Base-by-base conservation (phyloP, 805 yeast species). In the Saturnispora ahearnii region DNA sequence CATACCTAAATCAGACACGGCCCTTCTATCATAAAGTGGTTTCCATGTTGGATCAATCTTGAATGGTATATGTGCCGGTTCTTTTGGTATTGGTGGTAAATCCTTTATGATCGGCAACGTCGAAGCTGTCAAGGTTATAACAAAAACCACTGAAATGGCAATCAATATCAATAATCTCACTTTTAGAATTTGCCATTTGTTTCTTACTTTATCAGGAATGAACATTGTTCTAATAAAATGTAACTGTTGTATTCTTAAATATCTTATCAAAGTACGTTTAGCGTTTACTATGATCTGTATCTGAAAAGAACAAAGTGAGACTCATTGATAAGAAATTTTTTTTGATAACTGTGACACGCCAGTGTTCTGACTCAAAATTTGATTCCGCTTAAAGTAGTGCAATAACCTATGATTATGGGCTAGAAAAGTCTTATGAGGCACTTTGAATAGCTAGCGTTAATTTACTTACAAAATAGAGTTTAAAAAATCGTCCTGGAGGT, bases 1-100 rank as follows among this genome's bases (percentile, higher is more conserved):
- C 61, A 85, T 86, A 7, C 82, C 88, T 15, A 71, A 56, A 7
- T 46, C 26, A 0, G 79, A 82, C 1, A 52, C 48, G 10, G 69
- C 70, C 3, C 73, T 64, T 48, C 69, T 68, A 11, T 68, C 62
- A 1, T 49, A 12, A 0, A 64, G 59, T 0, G 84, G 84, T 12
- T 62, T 41, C 56, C 78, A 65, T 2, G 76, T 66, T 0, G 82
- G 78, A 2, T 61, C 62, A 12, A 59, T 62, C 18, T 58, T 40
- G 29, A 53, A 57, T 6, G 67, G 65, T 15, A 63, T 44, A 53
- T 63, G 66, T 2, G 66, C 66, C 2, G 67, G 65, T 11, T 50
- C 45, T 21, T 50, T 46, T 11, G 59, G 60, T 3, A 51, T 30
- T 3, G 36, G 43, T n/a, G 55, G 57, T 2, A 40, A 37, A 3